Percentiles rank a stretch among this genome's conserved stretches.
Evolutionary conservation across 495 filamentous ascomycete species (phyloP).

Genomic region (Bacidia gigantensis): DNA sequence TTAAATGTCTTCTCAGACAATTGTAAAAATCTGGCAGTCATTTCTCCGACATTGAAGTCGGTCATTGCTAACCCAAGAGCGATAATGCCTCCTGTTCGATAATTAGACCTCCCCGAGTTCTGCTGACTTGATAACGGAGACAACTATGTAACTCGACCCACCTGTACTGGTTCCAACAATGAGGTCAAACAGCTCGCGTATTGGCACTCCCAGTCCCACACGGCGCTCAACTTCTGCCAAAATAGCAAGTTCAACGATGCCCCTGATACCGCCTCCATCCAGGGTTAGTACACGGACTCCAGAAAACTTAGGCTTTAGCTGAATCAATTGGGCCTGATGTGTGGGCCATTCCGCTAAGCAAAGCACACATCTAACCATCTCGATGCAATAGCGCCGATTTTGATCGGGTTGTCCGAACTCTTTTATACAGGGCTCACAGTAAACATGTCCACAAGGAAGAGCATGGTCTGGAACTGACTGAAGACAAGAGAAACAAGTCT

Average conservation of each 20-base stretch:
- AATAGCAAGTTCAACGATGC: slow-evolving; percentile 6
- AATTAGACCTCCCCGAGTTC: background rate
- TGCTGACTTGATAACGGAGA: too few relatives aligned
- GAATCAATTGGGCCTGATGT: background rate
- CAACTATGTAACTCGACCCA: background rate
- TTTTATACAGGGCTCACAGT: slow-evolving; percentile 2
- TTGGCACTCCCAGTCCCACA: background rate
- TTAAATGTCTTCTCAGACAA: background rate
- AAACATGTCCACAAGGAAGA: background rate
- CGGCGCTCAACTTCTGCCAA: background rate
- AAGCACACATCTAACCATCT: background rate
- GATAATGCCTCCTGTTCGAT: slow-evolving; percentile 3
- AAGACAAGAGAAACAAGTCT: slow-evolving; percentile 6
- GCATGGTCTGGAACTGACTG: slow-evolving; percentile 3
- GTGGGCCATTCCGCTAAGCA: background rate
- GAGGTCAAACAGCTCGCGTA: slow-evolving; percentile 7
- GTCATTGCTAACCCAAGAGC: slow-evolving; percentile 1
- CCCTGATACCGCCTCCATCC: background rate
- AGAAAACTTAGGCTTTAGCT: background rate
- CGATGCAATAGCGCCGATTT: background rate
- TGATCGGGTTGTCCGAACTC: background rate
- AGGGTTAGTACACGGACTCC: slow-evolving; percentile 2
- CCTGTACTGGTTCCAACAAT: slow-evolving; percentile 1
- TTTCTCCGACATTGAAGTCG: background rate
- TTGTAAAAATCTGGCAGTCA: background rate